Evolutionary conservation across 169 alveolate species (phyloP).

Genomic region (Plasmodium coatneyi): DNA sequence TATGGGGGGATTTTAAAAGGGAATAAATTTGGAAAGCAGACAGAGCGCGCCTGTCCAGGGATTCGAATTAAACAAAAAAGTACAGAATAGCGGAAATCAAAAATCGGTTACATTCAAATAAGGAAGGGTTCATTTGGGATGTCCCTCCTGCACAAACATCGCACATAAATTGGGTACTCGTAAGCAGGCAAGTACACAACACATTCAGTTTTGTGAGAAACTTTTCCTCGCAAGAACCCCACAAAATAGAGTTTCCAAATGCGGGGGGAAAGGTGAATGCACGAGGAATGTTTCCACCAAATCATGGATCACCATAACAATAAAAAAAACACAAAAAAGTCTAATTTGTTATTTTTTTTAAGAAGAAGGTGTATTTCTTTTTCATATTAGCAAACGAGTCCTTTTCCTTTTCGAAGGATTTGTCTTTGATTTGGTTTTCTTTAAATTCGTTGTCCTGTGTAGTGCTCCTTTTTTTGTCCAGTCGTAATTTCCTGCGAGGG

Average conservation of each 20-base stretch:
- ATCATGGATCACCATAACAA: neutral
- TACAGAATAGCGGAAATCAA: neutral
- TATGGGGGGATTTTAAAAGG: neutral
- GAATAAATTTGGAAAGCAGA: neutral
- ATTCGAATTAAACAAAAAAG: neutral
- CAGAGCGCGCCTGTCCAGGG: neutral
- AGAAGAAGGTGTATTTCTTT: conserved; percentile 63
- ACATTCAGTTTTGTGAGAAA: neutral
- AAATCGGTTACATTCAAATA: neutral
- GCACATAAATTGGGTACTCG: neutral
- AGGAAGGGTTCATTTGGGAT: neutral
- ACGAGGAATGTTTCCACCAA: neutral
- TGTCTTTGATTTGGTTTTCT: conserved; percentile 55
- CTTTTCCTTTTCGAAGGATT: conserved; percentile 57
- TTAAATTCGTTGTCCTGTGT: conserved; percentile 10
- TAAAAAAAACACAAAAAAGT: neutral
- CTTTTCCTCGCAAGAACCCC: neutral
- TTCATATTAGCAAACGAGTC: conserved; percentile 56
- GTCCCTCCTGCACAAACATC: neutral
- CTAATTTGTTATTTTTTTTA: conserved; percentile 67
- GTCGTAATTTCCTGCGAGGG: conserved; percentile 27
- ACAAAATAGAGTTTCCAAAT: neutral
- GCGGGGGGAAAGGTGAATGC: neutral
- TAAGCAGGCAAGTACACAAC: neutral
- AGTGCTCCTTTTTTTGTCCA: conserved; percentile 28